Conservation (phyloP, 495 filamentous ascomycete species). For the Neurospora sublineolata region DNA sequence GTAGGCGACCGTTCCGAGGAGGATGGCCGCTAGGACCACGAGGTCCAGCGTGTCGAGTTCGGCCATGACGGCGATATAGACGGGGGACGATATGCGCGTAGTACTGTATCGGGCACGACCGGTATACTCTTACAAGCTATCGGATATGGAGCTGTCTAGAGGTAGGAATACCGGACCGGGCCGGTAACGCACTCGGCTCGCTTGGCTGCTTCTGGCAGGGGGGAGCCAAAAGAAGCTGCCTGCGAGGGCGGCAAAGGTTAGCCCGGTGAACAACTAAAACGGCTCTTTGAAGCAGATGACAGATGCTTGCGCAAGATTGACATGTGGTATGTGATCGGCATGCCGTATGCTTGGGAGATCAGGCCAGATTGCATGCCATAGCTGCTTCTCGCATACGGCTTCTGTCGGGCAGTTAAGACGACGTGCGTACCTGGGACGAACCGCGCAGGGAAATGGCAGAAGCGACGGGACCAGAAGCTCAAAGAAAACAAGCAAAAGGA, state of each 20-base stretch:
- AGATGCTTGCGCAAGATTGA: background rate
- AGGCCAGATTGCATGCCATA: background rate
- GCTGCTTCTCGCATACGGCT: background rate
- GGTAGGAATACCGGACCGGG: background rate
- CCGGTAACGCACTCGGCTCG: background rate
- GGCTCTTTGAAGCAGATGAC: background rate
- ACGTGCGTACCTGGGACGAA: background rate
- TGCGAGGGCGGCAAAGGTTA: background rate
- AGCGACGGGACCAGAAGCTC: background rate
- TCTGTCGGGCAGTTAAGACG: background rate
- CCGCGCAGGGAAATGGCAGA: background rate
- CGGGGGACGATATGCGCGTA: background rate
- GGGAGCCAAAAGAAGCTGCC: background rate
- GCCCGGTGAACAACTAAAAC: background rate
- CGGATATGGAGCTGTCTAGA: background rate
- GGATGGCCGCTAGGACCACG: slow-evolving; percentile 71
- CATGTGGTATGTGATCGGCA: background rate
- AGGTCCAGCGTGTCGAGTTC: slow-evolving; percentile 94
- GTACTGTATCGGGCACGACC: background rate
- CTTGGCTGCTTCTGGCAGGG: background rate
- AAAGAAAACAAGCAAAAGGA: background rate
- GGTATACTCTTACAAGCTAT: background rate
- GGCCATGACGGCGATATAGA: slow-evolving; percentile 50
- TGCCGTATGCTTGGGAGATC: background rate
- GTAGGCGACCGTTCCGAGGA: slow-evolving; percentile 83